Percentiles rank a stretch among this genome's conserved stretches.
phyloP scores from a whole-genome alignment of 768 basidiomycete species.

The Russula emetica region DNA sequence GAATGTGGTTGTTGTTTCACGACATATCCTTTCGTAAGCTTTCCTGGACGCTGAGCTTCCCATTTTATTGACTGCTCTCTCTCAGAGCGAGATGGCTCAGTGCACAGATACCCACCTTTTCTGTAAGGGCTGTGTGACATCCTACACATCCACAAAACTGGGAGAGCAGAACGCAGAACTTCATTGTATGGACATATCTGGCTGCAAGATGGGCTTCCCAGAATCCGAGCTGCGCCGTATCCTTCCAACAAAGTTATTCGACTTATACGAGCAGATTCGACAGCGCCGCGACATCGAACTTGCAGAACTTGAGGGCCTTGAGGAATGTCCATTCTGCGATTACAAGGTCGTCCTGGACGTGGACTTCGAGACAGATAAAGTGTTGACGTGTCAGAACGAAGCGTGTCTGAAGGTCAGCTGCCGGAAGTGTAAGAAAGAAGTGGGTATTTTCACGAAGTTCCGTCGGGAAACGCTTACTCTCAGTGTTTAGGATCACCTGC shows the following conservation, averaged over 20 bases:
- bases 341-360: slow-evolving; percentile 64
- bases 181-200: slow-evolving; percentile 78
- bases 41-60: neutral
- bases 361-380: slow-evolving; percentile 34
- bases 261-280: slow-evolving; percentile 67
- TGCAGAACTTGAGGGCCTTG: slow-evolving; percentile 73
- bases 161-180: slow-evolving; percentile 59
- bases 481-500: slow-evolving; percentile 64
- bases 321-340: slow-evolving; percentile 90
- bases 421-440: slow-evolving; percentile 69
- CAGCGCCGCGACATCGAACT: slow-evolving; percentile 76
- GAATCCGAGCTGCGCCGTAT: slow-evolving; percentile 64
- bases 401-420: slow-evolving; percentile 77
- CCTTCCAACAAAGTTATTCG: slow-evolving; percentile 60
- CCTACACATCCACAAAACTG: slow-evolving; percentile 64
- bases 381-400: slow-evolving; percentile 50
- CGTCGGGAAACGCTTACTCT: slow-evolving; percentile 5
- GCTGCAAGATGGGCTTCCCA: slow-evolving; percentile 65
- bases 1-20: slow-evolving; percentile 90
- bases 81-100: slow-evolving; percentile 78
- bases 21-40: slow-evolving; percentile 64
- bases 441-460: slow-evolving; percentile 34
- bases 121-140: slow-evolving; percentile 65
- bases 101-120: slow-evolving; percentile 89
- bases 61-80: slow-evolving; percentile 2